These are phyloP conservation scores for Didymella pomorum DNA, from an alignment of 2,329 filamentous ascomycete genomes.

Conservation along the genomic window DNA sequence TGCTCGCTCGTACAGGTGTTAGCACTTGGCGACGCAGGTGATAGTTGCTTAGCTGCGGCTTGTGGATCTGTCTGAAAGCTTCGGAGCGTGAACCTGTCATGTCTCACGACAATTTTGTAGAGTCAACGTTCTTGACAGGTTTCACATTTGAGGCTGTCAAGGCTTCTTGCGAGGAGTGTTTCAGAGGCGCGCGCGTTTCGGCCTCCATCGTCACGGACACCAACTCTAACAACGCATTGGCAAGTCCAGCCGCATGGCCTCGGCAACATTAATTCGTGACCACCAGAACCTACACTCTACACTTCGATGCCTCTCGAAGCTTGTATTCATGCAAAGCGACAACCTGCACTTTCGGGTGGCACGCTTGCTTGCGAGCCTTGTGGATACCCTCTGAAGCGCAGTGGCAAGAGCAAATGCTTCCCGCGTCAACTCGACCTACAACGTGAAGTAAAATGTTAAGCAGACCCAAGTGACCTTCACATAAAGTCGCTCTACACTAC, in stretches of 20 bases:
- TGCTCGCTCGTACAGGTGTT: neutral
- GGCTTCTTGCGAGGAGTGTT: conserved; percentile 2
- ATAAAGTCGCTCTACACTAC: neutral
- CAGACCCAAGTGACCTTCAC: neutral
- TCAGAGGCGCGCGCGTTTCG: conserved; percentile 16
- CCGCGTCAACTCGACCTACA: no score
- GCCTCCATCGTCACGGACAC: conserved; percentile 8
- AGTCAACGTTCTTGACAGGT: conserved; percentile 2
- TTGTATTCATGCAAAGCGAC: neutral
- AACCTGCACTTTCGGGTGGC: neutral
- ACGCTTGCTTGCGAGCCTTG: neutral
- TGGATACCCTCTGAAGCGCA: neutral
- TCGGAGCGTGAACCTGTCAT: neutral
- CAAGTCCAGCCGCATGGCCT: conserved; percentile 11
- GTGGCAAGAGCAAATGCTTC: neutral
- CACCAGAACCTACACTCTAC: neutral
- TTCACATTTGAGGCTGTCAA: conserved; percentile 14
- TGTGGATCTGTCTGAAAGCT: neutral
- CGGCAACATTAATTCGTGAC: neutral
- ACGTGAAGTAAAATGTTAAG: neutral
- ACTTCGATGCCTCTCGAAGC: neutral
- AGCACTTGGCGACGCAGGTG: neutral
- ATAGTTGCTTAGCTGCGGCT: conserved; percentile 2
- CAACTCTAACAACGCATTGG: conserved; percentile 5
- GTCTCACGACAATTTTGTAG: neutral